Percentiles rank a stretch among this genome's conserved stretches.
Conservation (phyloP, 192 early-diverging fungal species). For the Entomortierella parvispora region DNA sequence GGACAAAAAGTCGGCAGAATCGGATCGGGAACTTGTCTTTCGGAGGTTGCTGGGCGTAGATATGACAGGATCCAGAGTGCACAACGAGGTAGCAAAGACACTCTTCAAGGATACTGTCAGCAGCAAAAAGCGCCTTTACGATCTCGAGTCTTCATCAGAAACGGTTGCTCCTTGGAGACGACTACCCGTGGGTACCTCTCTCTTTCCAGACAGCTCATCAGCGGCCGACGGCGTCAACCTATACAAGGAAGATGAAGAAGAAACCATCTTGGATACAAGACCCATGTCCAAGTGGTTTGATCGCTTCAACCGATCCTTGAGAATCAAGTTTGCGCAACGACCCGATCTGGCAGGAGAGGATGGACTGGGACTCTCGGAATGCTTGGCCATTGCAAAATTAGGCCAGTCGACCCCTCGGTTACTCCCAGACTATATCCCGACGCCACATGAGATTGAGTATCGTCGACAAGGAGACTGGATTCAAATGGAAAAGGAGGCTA, state of each 20-base stretch:
- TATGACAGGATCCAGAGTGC: slow-evolving; percentile 19
- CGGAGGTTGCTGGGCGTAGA: slow-evolving; percentile 29
- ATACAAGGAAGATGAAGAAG: slow-evolving; percentile 2
- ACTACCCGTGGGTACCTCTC: neutral
- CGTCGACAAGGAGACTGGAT: slow-evolving; percentile 2
- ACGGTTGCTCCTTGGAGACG: neutral
- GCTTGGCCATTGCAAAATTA: slow-evolving; percentile 28
- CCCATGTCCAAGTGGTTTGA: slow-evolving; percentile 35
- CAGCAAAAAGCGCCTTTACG: neutral
- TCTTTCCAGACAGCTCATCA: neutral
- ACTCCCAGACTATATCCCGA: slow-evolving; percentile 2
- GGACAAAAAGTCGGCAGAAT: neutral
- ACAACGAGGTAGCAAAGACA: neutral
- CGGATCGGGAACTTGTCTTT: slow-evolving; percentile 10
- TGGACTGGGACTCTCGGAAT: slow-evolving; percentile 29
- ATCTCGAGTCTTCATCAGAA: neutral
- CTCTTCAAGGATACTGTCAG: slow-evolving; percentile 8
- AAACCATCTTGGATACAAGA: neutral
- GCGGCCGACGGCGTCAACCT: neutral
- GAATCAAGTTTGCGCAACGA: slow-evolving; percentile 15
- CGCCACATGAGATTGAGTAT: slow-evolving; percentile 2
- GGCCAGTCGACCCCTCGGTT: slow-evolving; percentile 10
- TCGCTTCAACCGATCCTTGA: slow-evolving; percentile 16
- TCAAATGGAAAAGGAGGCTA: neutral
- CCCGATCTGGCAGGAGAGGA: slow-evolving; percentile 22